Base-by-base conservation (phyloP, 768 basidiomycete genomes). In the Leccinum uliginosum region DNA sequence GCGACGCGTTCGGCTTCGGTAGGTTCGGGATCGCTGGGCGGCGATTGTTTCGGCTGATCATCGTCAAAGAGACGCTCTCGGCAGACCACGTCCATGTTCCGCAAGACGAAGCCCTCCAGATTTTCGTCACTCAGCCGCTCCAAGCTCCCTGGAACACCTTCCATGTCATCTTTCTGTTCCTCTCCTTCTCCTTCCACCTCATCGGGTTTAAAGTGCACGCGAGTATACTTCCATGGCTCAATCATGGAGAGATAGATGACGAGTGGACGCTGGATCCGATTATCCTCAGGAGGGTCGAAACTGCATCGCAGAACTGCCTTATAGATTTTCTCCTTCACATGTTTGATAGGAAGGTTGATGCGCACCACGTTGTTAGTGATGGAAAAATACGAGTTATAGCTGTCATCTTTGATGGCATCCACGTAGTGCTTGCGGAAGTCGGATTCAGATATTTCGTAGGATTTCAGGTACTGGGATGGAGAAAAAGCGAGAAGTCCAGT, bases 401-500 rank as follows among this genome's bases (percentile, higher is more conserved):
- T 29, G 6, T 50, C 11, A 9, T 58, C 54, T 34, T 48, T 32
- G 43, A 70, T 61, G 23, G 17, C 29, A 19, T 65, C 57, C 6
- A 60, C 51, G 14, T 67, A 67, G 50, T 60, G 29, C 30, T 27
- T 60, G 54, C 65, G 55, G 17, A 67, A 67, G 34, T 60, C 58
- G 0, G 17, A 11, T 26, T 65, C 65, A 6, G 59, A 32, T 11
- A 69, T 69, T 50, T 69, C 59, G 44, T 67, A 61, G 30, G 55
- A 60, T 52, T 57, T 58, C 27, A 57, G 4, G 49, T 51, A 68
- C 15, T 65, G 60, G 29, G 58, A 59, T 10, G 69, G 67, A 38
- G 67, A 69, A 4, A 40, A 35, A 6, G 67, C 61, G 9, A 71
- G 60, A 6, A 71, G 52, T 4, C 69, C 70, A 1, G 65, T 71